Conservation (phyloP, 352 stramenopile genomes). For the Pythium scleroteichum region DNA sequence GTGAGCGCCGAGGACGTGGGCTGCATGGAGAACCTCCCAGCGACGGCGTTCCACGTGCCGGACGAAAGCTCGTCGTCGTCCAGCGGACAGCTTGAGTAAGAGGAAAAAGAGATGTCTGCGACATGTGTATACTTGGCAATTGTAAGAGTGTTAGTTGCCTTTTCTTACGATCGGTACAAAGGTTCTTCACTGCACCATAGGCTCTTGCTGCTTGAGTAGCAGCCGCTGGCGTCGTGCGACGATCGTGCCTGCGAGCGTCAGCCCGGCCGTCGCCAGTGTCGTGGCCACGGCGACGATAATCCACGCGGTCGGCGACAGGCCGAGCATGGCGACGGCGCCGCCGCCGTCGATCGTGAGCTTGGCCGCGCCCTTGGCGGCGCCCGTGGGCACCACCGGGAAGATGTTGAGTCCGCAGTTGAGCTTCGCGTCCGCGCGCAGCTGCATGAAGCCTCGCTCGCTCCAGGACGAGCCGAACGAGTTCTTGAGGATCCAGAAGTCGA, state of each 20-base stretch:
- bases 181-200: no score
- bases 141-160: not conserved
- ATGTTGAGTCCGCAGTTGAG: constrained; percentile 81
- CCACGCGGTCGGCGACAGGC: constrained; percentile 33
- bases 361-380: constrained; percentile 41
- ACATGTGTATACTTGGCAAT: not conserved
- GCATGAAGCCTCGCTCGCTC: constrained; percentile 67
- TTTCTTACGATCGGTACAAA: no score
- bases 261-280: constrained; percentile 26
- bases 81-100: not conserved
- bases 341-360: constrained; percentile 53
- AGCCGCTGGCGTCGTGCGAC: constrained; percentile 2
- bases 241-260: constrained; percentile 34
- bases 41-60: constrained; percentile 7
- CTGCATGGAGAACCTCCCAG: constrained; percentile 21
- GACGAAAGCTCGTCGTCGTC: not conserved
- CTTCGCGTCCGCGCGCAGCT: constrained; percentile 58
- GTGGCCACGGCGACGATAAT: constrained; percentile 23
- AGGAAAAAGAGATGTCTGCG: not conserved
- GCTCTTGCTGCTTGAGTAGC: no score
- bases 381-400: constrained; percentile 65
- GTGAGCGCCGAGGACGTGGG: constrained; percentile 6
- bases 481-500: constrained; percentile 79
- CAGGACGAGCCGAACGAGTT: constrained; percentile 76
- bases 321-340: constrained; percentile 35